Evolutionary conservation across 208 protist genomes (phyloP).

Genomic region (Naegleria fowleri): DNA sequence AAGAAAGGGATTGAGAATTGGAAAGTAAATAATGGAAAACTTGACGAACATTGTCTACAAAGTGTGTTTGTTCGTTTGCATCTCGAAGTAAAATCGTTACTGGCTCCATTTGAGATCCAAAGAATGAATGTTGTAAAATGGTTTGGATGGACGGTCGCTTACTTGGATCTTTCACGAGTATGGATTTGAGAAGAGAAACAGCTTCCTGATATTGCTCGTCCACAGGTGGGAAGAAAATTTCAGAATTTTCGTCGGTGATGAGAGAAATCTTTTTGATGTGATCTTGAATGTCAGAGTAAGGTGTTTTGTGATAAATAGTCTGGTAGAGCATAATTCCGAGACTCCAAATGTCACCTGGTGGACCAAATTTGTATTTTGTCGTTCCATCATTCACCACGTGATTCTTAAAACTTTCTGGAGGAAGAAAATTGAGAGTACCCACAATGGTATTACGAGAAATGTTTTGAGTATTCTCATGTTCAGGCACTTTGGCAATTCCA

Average conservation of each 20-base stretch:
- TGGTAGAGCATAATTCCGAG: slow-evolving; percentile 64
- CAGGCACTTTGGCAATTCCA: slow-evolving; percentile 69
- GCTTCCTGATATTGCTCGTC: slow-evolving; percentile 32
- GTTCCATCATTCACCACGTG: background rate
- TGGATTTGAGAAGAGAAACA: slow-evolving; percentile 45
- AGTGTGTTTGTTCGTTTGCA: background rate
- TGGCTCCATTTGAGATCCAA: slow-evolving; percentile 9
- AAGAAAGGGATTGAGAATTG: background rate
- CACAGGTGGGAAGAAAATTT: slow-evolving; percentile 45
- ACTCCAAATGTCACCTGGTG: slow-evolving; percentile 59
- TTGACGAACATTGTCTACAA: background rate
- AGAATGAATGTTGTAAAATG: slow-evolving; percentile 56
- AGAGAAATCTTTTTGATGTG: slow-evolving; percentile 48
- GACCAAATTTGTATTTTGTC: slow-evolving; percentile 45
- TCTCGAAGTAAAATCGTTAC: background rate
- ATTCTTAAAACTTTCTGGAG: slow-evolving; percentile 51
- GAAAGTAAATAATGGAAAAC: background rate
- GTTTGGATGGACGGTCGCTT: slow-evolving; percentile 49
- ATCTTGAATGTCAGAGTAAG: slow-evolving; percentile 42
- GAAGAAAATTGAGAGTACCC: slow-evolving; percentile 76
- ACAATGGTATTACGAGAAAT: slow-evolving; percentile 52
- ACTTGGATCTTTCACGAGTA: slow-evolving; percentile 48
- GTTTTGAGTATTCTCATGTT: slow-evolving; percentile 56
- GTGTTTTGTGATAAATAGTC: slow-evolving; percentile 56
- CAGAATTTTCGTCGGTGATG: slow-evolving; percentile 48